phyloP scores from a whole-genome alignment of 2,329 filamentous ascomycete species.

The Exutisphaerella laricina region DNA sequence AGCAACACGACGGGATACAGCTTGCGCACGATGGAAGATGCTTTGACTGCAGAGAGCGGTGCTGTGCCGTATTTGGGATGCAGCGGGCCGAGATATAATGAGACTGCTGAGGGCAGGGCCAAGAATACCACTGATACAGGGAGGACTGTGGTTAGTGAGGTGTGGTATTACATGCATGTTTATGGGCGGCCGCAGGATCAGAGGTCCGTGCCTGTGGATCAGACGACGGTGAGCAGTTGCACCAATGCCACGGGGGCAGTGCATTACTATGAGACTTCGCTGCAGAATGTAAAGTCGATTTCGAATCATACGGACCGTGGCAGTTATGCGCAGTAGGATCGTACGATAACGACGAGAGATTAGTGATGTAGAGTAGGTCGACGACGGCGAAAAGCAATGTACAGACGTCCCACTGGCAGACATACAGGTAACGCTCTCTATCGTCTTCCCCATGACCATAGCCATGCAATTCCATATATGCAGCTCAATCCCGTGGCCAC shows the following conservation, averaged over 20 bases:
- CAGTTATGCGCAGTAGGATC: too few relatives aligned
- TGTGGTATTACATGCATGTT: slow-evolving; percentile 63
- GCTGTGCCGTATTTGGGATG: slow-evolving; percentile 58
- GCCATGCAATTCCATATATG: too few relatives aligned
- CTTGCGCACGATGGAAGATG: slow-evolving; percentile 48
- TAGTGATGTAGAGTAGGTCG: too few relatives aligned
- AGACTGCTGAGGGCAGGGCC: slow-evolving; percentile 52
- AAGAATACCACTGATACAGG: slow-evolving; percentile 48
- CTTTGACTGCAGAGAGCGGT: slow-evolving; percentile 48
- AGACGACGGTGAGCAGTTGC: slow-evolving; percentile 49
- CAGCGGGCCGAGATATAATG: slow-evolving; percentile 55
- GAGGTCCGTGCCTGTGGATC: slow-evolving; percentile 45
- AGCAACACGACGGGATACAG: slow-evolving; percentile 55
- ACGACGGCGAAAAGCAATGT: too few relatives aligned
- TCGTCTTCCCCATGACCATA: too few relatives aligned
- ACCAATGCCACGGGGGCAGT: slow-evolving; percentile 50
- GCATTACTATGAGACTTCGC: slow-evolving; percentile 50
- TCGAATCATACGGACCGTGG: too few relatives aligned
- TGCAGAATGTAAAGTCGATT: slow-evolving; percentile 8
- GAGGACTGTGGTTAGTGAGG: slow-evolving; percentile 53
- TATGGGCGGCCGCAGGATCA: slow-evolving; percentile 53
- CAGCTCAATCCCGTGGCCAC: too few relatives aligned
- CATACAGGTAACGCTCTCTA: too few relatives aligned
- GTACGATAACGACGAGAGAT: too few relatives aligned
- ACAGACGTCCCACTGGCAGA: too few relatives aligned